Evolutionary conservation across 2,329 filamentous ascomycete genomes (phyloP).

Genomic region (Coniochaeta sp.): DNA sequence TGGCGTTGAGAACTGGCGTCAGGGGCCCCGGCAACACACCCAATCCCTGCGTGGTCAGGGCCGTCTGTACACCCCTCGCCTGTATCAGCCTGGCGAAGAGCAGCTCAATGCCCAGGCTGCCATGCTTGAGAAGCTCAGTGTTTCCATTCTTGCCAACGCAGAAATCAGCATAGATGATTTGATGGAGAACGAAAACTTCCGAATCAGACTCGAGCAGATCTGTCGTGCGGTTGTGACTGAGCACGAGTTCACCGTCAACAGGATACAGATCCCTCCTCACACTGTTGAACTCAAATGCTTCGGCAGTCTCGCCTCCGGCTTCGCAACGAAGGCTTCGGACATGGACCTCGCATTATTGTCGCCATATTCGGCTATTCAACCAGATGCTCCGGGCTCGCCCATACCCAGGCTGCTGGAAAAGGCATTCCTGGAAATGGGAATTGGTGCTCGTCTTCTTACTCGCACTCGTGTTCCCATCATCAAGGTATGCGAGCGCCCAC

Average conservation of each 20-base stretch:
- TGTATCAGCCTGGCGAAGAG: conserved; percentile 25
- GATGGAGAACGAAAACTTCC: conserved; percentile 63
- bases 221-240: conserved; percentile 51
- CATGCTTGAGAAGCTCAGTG: conserved; percentile 41
- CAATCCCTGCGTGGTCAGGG: conserved; percentile 6
- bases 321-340: conserved; percentile 80
- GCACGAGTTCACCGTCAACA: conserved; percentile 36
- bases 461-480: conserved; percentile 80
- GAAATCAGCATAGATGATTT: conserved; percentile 59
- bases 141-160: conserved; percentile 43
- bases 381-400: conserved; percentile 46
- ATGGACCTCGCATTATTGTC: conserved; percentile 81
- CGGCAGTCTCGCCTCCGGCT: conserved; percentile 76
- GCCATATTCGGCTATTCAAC: conserved; percentile 45
- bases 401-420: conserved; percentile 72
- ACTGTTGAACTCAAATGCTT: conserved; percentile 69
- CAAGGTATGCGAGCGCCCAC: conserved; percentile 71
- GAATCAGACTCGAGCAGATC: conserved; percentile 54
- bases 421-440: conserved; percentile 61
- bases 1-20: background rate
- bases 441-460: conserved; percentile 70
- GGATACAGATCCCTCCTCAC: conserved; percentile 30
- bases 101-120: conserved; percentile 40
- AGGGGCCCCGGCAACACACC: background rate
- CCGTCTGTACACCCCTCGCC: conserved; percentile 12